Conservation (phyloP, 345 rosid species). For the Brassica rapa region DNA sequence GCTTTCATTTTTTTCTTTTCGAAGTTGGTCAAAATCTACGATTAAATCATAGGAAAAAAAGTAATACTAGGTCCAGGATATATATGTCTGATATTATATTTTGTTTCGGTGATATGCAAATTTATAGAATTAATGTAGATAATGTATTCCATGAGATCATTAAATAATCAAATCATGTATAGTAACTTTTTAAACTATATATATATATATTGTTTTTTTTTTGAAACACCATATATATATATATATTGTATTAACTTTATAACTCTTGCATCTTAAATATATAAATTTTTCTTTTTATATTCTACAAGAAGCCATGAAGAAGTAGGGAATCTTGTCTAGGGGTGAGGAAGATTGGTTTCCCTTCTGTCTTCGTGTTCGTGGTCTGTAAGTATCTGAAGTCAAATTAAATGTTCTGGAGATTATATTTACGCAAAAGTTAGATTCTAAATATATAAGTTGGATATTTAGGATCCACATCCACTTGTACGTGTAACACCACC, state of each 20-base stretch:
- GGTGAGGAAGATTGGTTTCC: slow-evolving; percentile 24
- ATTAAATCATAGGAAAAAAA: not conserved
- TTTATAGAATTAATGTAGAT: not conserved
- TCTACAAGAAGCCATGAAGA: not conserved
- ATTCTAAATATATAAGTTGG: slow-evolving; percentile 20
- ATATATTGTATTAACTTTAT: not conserved
- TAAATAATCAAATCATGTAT: not conserved
- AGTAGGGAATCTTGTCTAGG: slow-evolving; percentile 38
- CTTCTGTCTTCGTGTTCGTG: not conserved
- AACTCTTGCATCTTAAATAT: slow-evolving; percentile 5
- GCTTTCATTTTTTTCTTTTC: not conserved
- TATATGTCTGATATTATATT: not conserved
- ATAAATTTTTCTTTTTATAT: not conserved
- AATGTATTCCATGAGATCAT: not conserved
- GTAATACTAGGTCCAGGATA: not conserved
- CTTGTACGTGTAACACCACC: not conserved
- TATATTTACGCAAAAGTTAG: slow-evolving; percentile 24
- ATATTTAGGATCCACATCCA: not conserved
- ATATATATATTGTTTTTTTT: too few relatives aligned
- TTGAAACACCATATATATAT: too few relatives aligned
- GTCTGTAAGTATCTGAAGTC: slow-evolving; percentile 7
- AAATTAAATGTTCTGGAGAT: slow-evolving; percentile 21
- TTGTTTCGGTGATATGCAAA: not conserved
- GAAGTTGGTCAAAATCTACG: not conserved
- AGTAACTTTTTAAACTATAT: not conserved